A percentile compares a stretch with the other conserved stretches of the same genome.
These are phyloP conservation scores for Coemansia sp. DNA, from an alignment of 192 early-diverging fungal genomes.

Conservation along the genomic window DNA sequence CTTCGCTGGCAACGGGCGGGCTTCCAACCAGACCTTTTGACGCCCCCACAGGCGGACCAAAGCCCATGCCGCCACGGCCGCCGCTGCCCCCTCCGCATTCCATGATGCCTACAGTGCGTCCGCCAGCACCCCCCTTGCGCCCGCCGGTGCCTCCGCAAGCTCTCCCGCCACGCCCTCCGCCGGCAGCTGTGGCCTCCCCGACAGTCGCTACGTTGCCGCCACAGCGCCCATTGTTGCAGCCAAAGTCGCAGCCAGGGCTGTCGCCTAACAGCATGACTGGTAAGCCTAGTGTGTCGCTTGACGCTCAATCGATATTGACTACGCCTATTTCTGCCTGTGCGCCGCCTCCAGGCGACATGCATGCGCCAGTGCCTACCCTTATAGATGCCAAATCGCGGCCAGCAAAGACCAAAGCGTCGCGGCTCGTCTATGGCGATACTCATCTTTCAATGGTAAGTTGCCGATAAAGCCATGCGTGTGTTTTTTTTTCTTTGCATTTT, in stretches of 20 bases:
- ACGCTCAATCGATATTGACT: constrained; percentile 22
- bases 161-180: constrained; percentile 1
- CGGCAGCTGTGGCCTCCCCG: background rate
- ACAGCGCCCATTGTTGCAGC: background rate
- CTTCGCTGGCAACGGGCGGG: background rate
- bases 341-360: constrained; percentile 2
- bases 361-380: constrained; percentile 4
- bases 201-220: background rate
- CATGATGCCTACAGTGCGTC: constrained; percentile 7
- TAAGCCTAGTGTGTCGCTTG: constrained; percentile 33
- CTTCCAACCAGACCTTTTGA: constrained; percentile 11
- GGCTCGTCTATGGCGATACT: constrained; percentile 40
- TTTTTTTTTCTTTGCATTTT: background rate
- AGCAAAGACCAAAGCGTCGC: constrained; percentile 24
- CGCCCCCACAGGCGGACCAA: background rate
- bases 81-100: background rate
- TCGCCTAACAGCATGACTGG: constrained; percentile 12
- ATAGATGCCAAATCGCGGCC: constrained; percentile 9
- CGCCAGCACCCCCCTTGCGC: constrained; percentile 1
- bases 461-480: background rate
- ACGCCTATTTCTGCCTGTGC: constrained; percentile 18
- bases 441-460: constrained; percentile 47
- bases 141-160: constrained; percentile 5
- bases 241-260: constrained; percentile 2
- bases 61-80: background rate